Percentiles rank a stretch among this genome's conserved stretches.
Conservation (phyloP, 495 filamentous ascomycete species). For the Aspergillus conjunctus region DNA sequence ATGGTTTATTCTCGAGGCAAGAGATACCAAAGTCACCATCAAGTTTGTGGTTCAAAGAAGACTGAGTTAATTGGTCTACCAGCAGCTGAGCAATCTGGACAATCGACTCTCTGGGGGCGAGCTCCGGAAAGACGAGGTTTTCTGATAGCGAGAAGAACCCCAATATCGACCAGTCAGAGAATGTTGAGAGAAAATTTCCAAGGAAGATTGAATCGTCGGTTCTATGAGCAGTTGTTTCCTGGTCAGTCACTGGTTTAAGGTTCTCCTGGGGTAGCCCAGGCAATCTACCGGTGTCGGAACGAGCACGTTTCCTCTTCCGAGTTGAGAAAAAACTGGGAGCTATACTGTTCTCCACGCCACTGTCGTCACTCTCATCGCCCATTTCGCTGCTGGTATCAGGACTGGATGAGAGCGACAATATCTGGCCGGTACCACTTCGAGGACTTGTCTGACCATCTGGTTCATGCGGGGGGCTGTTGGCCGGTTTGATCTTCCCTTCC, state of each 20-base stretch:
- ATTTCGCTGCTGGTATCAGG: conserved; percentile 37
- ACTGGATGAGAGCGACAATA: conserved; percentile 15
- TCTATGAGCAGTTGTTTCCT: conserved; percentile 24
- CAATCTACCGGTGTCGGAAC: conserved; percentile 39
- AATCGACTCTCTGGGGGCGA: conserved; percentile 42
- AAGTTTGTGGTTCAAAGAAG: conserved; percentile 45
- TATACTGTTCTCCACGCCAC: conserved; percentile 26
- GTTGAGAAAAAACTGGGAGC: conserved; percentile 28
- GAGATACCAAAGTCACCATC: conserved; percentile 35
- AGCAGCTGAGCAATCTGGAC: conserved; percentile 51
- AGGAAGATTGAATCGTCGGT: conserved; percentile 43
- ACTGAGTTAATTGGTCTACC: conserved; percentile 52
- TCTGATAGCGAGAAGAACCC: conserved; percentile 47
- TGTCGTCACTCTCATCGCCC: conserved; percentile 39
- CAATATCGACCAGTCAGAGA: conserved; percentile 47
- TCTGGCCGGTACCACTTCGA: conserved; percentile 1
- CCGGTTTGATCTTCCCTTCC: conserved; percentile 22
- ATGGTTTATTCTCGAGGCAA: conserved; percentile 33
- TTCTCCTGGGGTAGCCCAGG: conserved; percentile 37
- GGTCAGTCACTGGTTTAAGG: conserved; percentile 23
- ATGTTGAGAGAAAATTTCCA: conserved; percentile 48
- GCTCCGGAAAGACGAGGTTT: conserved; percentile 35
- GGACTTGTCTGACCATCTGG: conserved; percentile 19
- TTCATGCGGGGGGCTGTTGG: not conserved
- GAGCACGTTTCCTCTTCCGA: conserved; percentile 46